These are phyloP conservation scores for Tricholoma saponaceum DNA, from an alignment of 768 basidiomycete genomes.

Conservation along the genomic window DNA sequence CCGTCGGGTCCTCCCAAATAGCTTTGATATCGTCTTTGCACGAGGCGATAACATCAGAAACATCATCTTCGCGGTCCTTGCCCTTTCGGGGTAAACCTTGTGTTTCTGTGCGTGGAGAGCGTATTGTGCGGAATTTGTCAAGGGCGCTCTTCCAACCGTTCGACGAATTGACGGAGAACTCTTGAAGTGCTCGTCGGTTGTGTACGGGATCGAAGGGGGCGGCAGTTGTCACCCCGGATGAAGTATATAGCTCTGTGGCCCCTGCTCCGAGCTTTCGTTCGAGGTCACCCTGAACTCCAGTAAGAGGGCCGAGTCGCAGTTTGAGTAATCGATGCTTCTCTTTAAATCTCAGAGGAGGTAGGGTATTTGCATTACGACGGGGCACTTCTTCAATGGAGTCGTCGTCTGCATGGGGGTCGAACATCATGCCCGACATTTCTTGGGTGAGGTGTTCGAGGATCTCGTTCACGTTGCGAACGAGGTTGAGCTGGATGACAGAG, in stretches of 20 bases:
- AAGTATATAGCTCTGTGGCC: slow-evolving; percentile 45
- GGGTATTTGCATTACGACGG: slow-evolving; percentile 30
- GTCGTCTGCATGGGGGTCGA: slow-evolving; percentile 25
- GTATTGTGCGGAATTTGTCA: slow-evolving; percentile 45
- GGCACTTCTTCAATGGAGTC: slow-evolving; percentile 39
- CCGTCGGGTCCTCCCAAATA: slow-evolving; percentile 63
- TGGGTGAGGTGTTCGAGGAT: slow-evolving; percentile 54
- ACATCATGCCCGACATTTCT: slow-evolving; percentile 46
- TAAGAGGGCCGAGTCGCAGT: slow-evolving; percentile 54
- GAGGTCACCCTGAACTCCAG: slow-evolving; percentile 52
- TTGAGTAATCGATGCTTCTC: slow-evolving; percentile 61
- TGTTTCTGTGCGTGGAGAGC: slow-evolving; percentile 22
- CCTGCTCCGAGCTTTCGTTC: slow-evolving; percentile 58
- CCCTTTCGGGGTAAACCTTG: slow-evolving; percentile 20
- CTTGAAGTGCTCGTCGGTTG: slow-evolving; percentile 30
- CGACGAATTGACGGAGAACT: slow-evolving; percentile 57
- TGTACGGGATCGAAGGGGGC: slow-evolving; percentile 33
- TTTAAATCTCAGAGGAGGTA: slow-evolving; percentile 47
- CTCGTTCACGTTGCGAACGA: slow-evolving; percentile 67
- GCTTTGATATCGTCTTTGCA: slow-evolving; percentile 64
- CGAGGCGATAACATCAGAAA: slow-evolving; percentile 52
- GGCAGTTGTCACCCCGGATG: slow-evolving; percentile 29
- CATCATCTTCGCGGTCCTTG: slow-evolving; percentile 48
- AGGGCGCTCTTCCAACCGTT: slow-evolving; percentile 67
- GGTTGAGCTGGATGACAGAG: slow-evolving; percentile 73